A percentile compares a stretch with the other conserved stretches of the same genome.
Evolutionary conservation across 768 basidiomycete genomes (phyloP).

Genomic region (Lactifluus volemus): DNA sequence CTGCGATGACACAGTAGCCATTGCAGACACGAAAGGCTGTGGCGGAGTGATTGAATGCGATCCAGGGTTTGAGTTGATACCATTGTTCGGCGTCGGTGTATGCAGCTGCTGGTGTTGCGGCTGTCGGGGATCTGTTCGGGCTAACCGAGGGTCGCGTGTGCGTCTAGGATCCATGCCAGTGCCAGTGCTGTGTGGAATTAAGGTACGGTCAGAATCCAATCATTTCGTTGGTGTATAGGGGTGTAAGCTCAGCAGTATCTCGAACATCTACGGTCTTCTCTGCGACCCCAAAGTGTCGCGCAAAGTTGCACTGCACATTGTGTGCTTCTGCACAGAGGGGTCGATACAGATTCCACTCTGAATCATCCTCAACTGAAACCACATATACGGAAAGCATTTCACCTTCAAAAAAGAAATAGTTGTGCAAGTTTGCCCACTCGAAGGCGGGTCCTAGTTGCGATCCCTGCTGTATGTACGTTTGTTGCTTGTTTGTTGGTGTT

Average conservation of each 20-base stretch:
- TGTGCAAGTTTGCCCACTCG: background rate
- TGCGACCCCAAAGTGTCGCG: slow-evolving; percentile 43
- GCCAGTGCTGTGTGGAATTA: slow-evolving; percentile 2
- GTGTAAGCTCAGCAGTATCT: slow-evolving; percentile 78
- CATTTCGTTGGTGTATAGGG: slow-evolving; percentile 16
- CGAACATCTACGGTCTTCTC: slow-evolving; percentile 75
- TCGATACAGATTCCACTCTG: slow-evolving; percentile 89
- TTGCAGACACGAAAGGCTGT: slow-evolving; percentile 20
- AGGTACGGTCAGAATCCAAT: slow-evolving; percentile 15
- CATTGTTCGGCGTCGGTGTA: slow-evolving; percentile 6
- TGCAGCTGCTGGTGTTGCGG: slow-evolving; percentile 29
- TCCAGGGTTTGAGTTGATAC: slow-evolving; percentile 1
- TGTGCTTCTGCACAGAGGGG: slow-evolving; percentile 32
- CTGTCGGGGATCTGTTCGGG: slow-evolving; percentile 57
- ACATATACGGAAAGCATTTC: background rate
- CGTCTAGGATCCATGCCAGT: slow-evolving; percentile 67
- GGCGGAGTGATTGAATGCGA: slow-evolving; percentile 19
- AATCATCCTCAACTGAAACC: slow-evolving; percentile 52
- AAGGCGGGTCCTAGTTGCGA: background rate
- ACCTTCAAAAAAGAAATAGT: slow-evolving; percentile 4
- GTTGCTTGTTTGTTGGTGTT: too few relatives aligned
- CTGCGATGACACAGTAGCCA: slow-evolving; percentile 13
- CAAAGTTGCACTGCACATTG: slow-evolving; percentile 7
- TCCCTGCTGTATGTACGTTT: too few relatives aligned
- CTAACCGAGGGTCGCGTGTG: slow-evolving; percentile 74